These are phyloP conservation scores for Trypanosoma cruzi DNA, from an alignment of 208 protist genomes.

Conservation along the genomic window DNA sequence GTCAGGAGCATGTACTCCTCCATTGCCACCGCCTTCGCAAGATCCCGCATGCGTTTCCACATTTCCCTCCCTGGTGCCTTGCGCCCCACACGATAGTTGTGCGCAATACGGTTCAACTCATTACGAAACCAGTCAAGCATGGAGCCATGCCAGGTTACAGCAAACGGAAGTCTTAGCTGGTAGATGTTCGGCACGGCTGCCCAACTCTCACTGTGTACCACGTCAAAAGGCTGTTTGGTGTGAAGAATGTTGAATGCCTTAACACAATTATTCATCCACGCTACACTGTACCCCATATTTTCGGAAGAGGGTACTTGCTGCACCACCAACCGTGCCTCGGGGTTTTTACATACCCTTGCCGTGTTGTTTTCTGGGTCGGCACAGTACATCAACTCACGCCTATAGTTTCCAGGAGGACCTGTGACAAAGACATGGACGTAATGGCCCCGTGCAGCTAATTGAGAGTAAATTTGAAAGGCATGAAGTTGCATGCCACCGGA, in stretches of 20 bases:
- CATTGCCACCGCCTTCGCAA: constrained; percentile 21
- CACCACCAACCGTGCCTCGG: constrained; percentile 16
- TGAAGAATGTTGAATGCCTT: constrained; percentile 15
- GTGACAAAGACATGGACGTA: constrained; percentile 39
- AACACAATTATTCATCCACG: constrained; percentile 26
- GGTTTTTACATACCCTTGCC: background rate
- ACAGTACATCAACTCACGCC: constrained; percentile 2
- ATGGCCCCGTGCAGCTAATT: constrained; percentile 33
- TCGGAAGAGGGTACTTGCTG: constrained; percentile 25
- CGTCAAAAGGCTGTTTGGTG: constrained; percentile 24
- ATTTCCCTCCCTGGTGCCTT: constrained; percentile 11
- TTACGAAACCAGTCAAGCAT: constrained; percentile 50
- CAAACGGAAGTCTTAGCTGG: constrained; percentile 32
- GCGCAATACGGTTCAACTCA: constrained; percentile 34
- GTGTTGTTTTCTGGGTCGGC: constrained; percentile 9
- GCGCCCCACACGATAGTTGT: constrained; percentile 32
- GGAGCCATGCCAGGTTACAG: constrained; percentile 45
- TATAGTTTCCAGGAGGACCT: constrained; percentile 5
- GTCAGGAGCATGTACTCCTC: constrained; percentile 31
- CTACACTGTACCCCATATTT: constrained; percentile 25
- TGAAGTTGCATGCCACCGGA: constrained; percentile 42
- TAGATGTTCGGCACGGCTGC: constrained; percentile 33
- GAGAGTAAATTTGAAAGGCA: constrained; percentile 38
- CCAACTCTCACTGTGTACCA: constrained; percentile 36
- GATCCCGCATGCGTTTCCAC: constrained; percentile 16